These are phyloP conservation scores for Karstenula rhodostoma DNA, from an alignment of 2,329 filamentous ascomycete genomes.

Conservation along the genomic window DNA sequence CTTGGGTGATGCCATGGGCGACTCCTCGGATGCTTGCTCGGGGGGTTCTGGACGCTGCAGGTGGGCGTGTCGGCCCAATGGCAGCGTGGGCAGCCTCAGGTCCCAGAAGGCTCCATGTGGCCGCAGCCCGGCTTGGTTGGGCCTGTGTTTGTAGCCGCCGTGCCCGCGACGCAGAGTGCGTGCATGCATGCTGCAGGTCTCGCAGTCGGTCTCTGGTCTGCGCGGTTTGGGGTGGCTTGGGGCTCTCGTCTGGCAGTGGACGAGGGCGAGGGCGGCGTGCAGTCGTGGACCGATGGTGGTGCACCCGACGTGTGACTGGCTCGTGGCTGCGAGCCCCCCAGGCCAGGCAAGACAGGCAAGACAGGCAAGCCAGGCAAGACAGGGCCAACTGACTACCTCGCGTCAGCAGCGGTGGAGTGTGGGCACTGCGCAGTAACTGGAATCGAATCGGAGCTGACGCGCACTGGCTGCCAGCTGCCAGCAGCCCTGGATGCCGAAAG, in stretches of 20 bases:
- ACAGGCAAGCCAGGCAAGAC: too few species aligned
- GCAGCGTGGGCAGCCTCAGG: constrained; percentile 21
- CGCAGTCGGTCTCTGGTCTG: constrained; percentile 34
- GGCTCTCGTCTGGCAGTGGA: constrained; percentile 22
- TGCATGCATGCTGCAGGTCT: constrained; percentile 18
- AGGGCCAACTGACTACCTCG: constrained; percentile 10
- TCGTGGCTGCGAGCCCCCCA: constrained; percentile 2
- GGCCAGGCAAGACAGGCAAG: too few species aligned
- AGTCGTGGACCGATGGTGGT: constrained; percentile 13
- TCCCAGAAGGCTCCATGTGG: constrained; percentile 24
- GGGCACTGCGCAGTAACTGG: not conserved
- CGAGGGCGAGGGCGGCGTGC: too few species aligned
- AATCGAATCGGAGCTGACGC: constrained; percentile 3
- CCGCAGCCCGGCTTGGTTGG: constrained; percentile 34
- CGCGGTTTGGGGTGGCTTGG: constrained; percentile 33
- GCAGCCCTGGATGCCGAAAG: not conserved
- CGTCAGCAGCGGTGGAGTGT: constrained; percentile 5
- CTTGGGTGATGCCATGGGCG: constrained; percentile 21
- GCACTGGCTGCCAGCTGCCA: constrained; percentile 12
- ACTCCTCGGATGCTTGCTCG: constrained; percentile 24
- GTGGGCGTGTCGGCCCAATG: constrained; percentile 29
- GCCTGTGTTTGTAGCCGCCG: constrained; percentile 42
- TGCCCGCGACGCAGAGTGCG: constrained; percentile 21
- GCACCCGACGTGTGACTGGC: constrained; percentile 10
- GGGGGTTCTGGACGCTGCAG: constrained; percentile 38